These are phyloP conservation scores for Wallacemonas sp. DNA, from an alignment of 208 protist genomes.

Conservation along the genomic window DNA sequence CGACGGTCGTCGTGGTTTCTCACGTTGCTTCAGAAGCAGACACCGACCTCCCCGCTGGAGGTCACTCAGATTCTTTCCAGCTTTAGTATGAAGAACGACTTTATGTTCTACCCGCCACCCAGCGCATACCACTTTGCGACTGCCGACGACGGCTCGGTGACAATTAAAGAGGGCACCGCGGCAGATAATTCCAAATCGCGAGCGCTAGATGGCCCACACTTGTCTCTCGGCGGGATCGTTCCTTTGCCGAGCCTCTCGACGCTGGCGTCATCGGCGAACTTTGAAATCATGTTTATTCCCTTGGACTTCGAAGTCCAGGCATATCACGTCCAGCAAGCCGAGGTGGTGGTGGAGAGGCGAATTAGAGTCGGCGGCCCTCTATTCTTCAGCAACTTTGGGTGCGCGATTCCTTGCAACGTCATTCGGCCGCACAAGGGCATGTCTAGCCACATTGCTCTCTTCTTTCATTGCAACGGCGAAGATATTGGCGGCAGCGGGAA, in stretches of 20 bases:
- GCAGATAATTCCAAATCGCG: neutral
- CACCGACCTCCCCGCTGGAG: constrained; percentile 29
- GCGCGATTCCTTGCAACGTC: constrained; percentile 46
- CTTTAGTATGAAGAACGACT: constrained; percentile 51
- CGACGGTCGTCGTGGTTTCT: constrained; percentile 36
- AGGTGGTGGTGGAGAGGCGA: constrained; percentile 33
- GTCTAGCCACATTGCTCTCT: constrained; percentile 50
- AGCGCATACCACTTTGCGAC: constrained; percentile 36
- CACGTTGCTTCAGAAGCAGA: constrained; percentile 2
- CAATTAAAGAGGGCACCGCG: constrained; percentile 25
- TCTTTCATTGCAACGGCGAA: constrained; percentile 60
- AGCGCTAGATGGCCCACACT: neutral
- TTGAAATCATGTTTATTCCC: constrained; percentile 46
- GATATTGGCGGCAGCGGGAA: constrained; percentile 41
- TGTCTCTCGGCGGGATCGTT: neutral
- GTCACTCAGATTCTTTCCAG: constrained; percentile 33
- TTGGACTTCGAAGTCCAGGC: constrained; percentile 35
- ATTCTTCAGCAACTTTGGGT: constrained; percentile 23
- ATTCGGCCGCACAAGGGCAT: constrained; percentile 43
- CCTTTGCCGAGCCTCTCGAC: constrained; percentile 1
- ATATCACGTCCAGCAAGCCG: constrained; percentile 33
- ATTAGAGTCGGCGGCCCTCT: constrained; percentile 25
- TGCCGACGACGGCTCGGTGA: constrained; percentile 23
- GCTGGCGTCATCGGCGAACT: constrained; percentile 10
- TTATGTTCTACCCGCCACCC: constrained; percentile 57